Percentiles rank a stretch among this genome's conserved stretches.
phyloP scores from a whole-genome alignment of 345 rosid genomes.

The Zanthoxylum bungeanum region DNA sequence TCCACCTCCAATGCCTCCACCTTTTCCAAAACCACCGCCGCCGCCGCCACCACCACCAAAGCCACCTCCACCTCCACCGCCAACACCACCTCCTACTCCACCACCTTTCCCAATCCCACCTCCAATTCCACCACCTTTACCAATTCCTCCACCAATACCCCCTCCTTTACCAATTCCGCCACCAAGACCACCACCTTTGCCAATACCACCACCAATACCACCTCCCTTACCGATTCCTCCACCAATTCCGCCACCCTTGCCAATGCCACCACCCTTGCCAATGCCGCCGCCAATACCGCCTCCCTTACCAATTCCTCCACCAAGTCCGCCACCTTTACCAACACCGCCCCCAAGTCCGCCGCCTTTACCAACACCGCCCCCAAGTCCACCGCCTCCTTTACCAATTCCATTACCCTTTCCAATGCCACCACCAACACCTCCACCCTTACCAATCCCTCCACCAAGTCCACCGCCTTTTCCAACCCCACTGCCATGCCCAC shows the following conservation, averaged over 20 bases:
- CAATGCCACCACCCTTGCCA: conserved; percentile 22
- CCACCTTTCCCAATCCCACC: conserved; percentile 16
- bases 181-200: conserved; percentile 26
- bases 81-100: conserved; percentile 7
- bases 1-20: conserved; percentile 22
- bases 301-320: conserved; percentile 24
- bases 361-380: conserved; percentile 19
- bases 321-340: conserved; percentile 27
- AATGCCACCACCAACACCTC: conserved; percentile 19
- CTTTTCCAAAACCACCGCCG: conserved; percentile 9
- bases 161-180: conserved; percentile 27
- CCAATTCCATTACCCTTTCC: conserved; percentile 25
- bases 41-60: conserved; percentile 19
- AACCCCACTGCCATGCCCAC: not conserved
- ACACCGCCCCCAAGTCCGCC: conserved; percentile 30
- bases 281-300: conserved; percentile 20
- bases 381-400: conserved; percentile 20
- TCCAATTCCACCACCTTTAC: conserved; percentile 17
- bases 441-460: conserved; percentile 23
- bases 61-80: conserved; percentile 14
- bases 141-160: conserved; percentile 20
- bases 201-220: conserved; percentile 10
- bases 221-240: conserved; percentile 16
- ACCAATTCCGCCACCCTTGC: conserved; percentile 22
- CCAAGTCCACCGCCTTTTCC: conserved; percentile 39